These are phyloP conservation scores for Penicillium paneum DNA, from an alignment of 2,329 filamentous ascomycete genomes.

Conservation along the genomic window DNA sequence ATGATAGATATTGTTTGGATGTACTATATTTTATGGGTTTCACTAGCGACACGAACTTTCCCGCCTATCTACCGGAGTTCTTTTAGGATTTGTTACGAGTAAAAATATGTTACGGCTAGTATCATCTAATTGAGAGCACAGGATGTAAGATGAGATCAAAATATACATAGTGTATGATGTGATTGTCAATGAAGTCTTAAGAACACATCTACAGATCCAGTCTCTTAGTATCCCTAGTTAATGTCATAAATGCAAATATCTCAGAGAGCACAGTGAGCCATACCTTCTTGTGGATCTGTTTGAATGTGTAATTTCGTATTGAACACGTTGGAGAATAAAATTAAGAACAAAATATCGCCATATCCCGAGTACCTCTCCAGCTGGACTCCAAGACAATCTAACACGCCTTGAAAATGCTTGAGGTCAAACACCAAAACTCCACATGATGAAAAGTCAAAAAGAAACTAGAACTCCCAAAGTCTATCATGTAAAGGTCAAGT, in stretches of 20 bases:
- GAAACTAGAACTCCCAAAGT: conserved; percentile 24
- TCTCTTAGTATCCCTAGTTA: too few species aligned
- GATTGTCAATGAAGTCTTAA: background rate
- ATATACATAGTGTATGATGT: background rate
- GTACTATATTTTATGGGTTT: conserved; percentile 24
- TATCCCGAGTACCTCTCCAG: conserved; percentile 14
- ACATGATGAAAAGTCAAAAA: conserved; percentile 7
- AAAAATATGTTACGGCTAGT: background rate
- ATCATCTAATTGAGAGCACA: background rate
- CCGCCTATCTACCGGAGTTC: background rate
- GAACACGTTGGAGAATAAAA: conserved; percentile 11
- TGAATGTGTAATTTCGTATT: background rate
- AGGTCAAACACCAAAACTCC: conserved; percentile 16
- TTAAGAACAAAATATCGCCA: conserved; percentile 19
- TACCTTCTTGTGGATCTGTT: background rate
- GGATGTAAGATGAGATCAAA: background rate
- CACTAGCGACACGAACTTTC: background rate
- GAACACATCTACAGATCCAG: background rate
- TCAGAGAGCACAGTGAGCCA: background rate
- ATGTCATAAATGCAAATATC: background rate
- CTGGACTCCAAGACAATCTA: conserved; percentile 11
- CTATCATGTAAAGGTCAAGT: conserved; percentile 8
- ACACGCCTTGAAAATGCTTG: conserved; percentile 18
- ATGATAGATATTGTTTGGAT: conserved; percentile 22
- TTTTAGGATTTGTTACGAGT: background rate